Base-by-base conservation (phyloP, 148 eudicot genomes). In the Heliamphora exappendiculata region DNA sequence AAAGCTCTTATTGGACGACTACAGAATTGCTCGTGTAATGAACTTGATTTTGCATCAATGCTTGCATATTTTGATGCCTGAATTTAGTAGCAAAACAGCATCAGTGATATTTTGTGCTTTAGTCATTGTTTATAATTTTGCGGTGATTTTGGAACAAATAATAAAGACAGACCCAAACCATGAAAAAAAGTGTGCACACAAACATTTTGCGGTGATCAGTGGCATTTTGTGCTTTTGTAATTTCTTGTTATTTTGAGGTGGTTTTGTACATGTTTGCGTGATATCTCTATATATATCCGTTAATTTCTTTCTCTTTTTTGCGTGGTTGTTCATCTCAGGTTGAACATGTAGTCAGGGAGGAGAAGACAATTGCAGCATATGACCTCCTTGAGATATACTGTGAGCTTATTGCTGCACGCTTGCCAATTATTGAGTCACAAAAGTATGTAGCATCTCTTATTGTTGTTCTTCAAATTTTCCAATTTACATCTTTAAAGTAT, bases 261-360 rank as follows among this genome's bases (percentile, higher is more conserved):
- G 26, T 13, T 59, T 28, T 31, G 24, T 50, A 74, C 5, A 8
- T 62, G 19, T 57, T 50, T 53, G 37, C 41, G 10, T 60, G 69
- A 65, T 50, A 14, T 39, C 7, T 3, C 57, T 44, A 37, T 54
- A 37, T 62, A 9, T n/a, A 20, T 17, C 1, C 29, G 11, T 39
- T 75, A 54, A 31, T 29, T 67, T 57, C 1, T 55, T 22, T 4
- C n/a, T n/a, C n/a, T 75, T 24, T 47, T 72, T 45, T 10, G 29
- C 22, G n/a, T n/a, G n/a, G 41, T 75, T 79, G 44, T 64, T 8
- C 19, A 63, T 81, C 44, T 82, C 87, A 96, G 99, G 99, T 96
- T 79, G 97, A 96, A 79, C 98, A 96, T 87, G 96, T 90, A 53
- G 85, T 93, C 70, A 82, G 99, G 84, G 99, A 96, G 80, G 91